Evolutionary conservation across 371 early-diverging fungal genomes (phyloP).

Genomic region (Actinomortierella wolfii): DNA sequence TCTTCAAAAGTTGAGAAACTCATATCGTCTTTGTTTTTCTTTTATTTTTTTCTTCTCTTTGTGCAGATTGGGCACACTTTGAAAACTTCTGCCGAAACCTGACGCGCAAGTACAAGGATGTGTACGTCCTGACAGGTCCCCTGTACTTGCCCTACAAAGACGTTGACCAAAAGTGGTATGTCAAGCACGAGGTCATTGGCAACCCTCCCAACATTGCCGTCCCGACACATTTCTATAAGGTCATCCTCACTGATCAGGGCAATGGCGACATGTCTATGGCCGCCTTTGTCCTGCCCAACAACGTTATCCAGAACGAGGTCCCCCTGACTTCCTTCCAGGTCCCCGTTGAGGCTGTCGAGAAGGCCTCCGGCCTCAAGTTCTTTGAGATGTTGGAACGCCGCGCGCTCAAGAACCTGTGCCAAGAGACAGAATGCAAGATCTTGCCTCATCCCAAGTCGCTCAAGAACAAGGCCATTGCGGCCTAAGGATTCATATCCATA

Average conservation of each 20-base stretch:
- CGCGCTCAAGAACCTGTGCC: constrained; percentile 37
- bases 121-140: constrained; percentile 83
- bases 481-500: too few relatives aligned
- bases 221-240: constrained; percentile 94
- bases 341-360: constrained; percentile 80
- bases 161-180: constrained; percentile 70
- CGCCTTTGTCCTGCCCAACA: constrained; percentile 90
- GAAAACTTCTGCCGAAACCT: constrained; percentile 76
- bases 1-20: too few relatives aligned
- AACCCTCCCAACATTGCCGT: constrained; percentile 88
- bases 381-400: constrained; percentile 65
- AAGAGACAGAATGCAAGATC: constrained; percentile 28
- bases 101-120: constrained; percentile 66
- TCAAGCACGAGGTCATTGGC: constrained; percentile 91
- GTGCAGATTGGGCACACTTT: constrained; percentile 78
- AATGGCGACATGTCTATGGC: constrained; percentile 62
- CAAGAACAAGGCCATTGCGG: constrained; percentile 7
- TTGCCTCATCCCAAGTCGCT: constrained; percentile 36
- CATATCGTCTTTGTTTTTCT: constrained; percentile 6
- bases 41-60: not conserved
- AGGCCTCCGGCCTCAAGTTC: constrained; percentile 78
- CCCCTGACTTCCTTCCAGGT: constrained; percentile 75
- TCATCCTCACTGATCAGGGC: constrained; percentile 62
- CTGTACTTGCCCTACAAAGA: constrained; percentile 78
- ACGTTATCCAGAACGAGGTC: constrained; percentile 63